Evolutionary conservation across 257 asterid species (phyloP).

Genomic region (Asclepias syriaca): DNA sequence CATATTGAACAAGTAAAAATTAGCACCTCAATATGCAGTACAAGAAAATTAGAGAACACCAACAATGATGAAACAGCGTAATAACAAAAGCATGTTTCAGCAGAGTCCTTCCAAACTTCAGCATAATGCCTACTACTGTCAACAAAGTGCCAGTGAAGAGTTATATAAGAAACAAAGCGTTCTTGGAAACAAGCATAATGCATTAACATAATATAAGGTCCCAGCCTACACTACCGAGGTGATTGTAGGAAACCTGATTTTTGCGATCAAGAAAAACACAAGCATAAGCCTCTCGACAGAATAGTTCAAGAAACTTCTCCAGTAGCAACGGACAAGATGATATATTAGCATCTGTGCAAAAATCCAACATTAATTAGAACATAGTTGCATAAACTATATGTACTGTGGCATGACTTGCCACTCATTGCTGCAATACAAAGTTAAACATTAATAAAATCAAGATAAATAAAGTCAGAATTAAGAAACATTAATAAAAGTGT

Average conservation of each 20-base stretch:
- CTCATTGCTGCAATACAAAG: no score
- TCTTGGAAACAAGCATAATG: background rate
- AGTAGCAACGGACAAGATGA: conserved; percentile 33
- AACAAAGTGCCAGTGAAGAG: background rate
- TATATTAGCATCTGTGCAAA: background rate
- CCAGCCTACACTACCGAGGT: background rate
- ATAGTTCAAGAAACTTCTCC: conserved; percentile 88
- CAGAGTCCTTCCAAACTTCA: background rate
- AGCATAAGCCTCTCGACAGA: conserved; percentile 69
- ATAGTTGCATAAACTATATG: background rate
- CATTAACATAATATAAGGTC: background rate
- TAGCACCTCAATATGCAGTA: background rate
- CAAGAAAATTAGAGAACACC: background rate
- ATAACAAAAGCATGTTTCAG: background rate
- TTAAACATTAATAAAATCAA: no score
- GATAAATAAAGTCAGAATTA: no score
- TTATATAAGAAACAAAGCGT: background rate
- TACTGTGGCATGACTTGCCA: background rate
- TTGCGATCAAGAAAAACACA: conserved; percentile 57
- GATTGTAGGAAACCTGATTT: conserved; percentile 49
- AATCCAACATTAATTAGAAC: background rate
- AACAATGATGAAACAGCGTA: background rate
- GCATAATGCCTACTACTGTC: background rate
- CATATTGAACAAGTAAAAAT: background rate
- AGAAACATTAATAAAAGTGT: no score